phyloP scores from a whole-genome alignment of 2,329 filamentous ascomycete species.

The Hypoxylon sp. region DNA sequence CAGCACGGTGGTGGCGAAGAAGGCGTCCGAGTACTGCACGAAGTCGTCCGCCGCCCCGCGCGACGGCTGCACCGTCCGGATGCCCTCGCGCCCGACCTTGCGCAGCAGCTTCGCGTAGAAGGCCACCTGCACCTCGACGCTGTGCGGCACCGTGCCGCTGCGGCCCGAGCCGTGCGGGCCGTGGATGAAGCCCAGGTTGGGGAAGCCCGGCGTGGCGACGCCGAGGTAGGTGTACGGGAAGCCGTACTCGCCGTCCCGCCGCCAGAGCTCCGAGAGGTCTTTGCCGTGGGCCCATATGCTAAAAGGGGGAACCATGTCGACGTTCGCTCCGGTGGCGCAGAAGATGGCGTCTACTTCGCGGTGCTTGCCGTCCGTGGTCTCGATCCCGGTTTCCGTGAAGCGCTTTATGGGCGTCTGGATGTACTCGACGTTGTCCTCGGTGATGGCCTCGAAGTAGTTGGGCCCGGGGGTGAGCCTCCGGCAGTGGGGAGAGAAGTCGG shows the following conservation, averaged over 20 bases:
- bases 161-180: constrained; percentile 71
- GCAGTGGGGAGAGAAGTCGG: constrained; percentile 74
- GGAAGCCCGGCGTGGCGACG: constrained; percentile 72
- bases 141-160: constrained; percentile 75
- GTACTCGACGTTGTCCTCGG: constrained; percentile 71
- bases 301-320: constrained; percentile 70
- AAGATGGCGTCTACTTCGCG: constrained; percentile 74
- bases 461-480: constrained; percentile 74
- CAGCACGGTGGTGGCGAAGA: constrained; percentile 67
- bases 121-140: constrained; percentile 73
- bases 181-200: constrained; percentile 74
- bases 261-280: constrained; percentile 69
- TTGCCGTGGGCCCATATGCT: constrained; percentile 67
- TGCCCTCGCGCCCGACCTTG: constrained; percentile 74
- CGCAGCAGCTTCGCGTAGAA: constrained; percentile 76
- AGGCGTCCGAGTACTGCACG: constrained; percentile 68
- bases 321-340: constrained; percentile 76
- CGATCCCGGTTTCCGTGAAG: constrained; percentile 71
- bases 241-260: constrained; percentile 64
- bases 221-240: constrained; percentile 78
- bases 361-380: constrained; percentile 67
- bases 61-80: constrained; percentile 70
- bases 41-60: constrained; percentile 74
- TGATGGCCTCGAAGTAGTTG: constrained; percentile 75
- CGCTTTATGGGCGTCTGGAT: constrained; percentile 68